These are phyloP conservation scores for Erysimum pusillum DNA, from an alignment of 441 rosid genomes.

Conservation along the genomic window DNA sequence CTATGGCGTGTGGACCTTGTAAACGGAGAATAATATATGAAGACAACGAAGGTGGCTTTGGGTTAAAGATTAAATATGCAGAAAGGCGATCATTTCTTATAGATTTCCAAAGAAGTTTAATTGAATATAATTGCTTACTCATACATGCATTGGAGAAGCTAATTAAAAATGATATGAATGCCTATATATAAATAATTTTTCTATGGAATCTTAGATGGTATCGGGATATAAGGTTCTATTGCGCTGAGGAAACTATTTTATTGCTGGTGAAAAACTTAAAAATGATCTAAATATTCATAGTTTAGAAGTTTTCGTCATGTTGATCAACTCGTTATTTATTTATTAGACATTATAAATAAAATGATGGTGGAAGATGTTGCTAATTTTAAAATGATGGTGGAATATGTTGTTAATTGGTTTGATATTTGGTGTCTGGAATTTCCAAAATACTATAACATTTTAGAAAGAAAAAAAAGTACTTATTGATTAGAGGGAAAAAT, in stretches of 20 bases:
- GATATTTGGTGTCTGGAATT: background rate
- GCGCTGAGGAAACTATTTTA: background rate
- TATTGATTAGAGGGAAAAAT: conserved; percentile 9
- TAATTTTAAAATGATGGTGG: background rate
- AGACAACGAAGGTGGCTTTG: conserved; percentile 32
- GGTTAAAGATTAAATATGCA: conserved; percentile 27
- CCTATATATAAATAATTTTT: background rate
- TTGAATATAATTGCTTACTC: conserved; percentile 17
- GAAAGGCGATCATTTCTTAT: conserved; percentile 14
- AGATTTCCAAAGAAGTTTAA: background rate
- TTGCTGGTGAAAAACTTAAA: background rate
- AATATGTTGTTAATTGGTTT: conserved; percentile 1
- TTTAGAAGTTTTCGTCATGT: background rate
- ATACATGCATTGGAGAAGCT: conserved; percentile 5
- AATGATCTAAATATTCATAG: background rate
- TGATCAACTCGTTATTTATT: background rate
- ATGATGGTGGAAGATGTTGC: conserved; percentile 1
- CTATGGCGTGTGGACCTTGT: conserved; percentile 39
- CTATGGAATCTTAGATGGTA: background rate
- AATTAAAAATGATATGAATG: background rate
- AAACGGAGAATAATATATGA: background rate
- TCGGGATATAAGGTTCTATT: background rate
- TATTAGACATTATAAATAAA: background rate
- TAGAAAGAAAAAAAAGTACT: background rate
- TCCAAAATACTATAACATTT: conserved; percentile 8